phyloP scores from a whole-genome alignment of 495 filamentous ascomycete genomes.

The Wilcoxina mikolae region DNA sequence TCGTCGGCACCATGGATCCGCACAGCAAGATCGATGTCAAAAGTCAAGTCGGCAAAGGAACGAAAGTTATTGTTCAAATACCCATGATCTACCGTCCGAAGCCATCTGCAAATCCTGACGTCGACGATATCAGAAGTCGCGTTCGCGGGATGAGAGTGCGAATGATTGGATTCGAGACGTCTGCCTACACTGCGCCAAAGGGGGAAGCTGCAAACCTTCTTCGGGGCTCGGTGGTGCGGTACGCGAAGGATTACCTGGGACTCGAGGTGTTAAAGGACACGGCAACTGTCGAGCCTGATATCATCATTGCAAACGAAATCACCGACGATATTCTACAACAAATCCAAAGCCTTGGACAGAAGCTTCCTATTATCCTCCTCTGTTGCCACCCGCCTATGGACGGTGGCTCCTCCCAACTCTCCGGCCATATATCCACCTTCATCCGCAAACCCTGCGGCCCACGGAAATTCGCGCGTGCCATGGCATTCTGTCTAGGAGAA shows the following conservation, averaged over 20 bases:
- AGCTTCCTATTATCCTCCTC: background rate
- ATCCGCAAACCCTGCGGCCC: constrained; percentile 46
- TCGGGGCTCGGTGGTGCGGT: constrained; percentile 25
- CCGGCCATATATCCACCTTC: constrained; percentile 12
- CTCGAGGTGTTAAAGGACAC: constrained; percentile 25
- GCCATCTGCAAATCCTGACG: constrained; percentile 3
- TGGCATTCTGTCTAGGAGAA: constrained; percentile 29
- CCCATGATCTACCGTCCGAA: background rate
- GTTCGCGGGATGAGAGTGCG: constrained; percentile 24
- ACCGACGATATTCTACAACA: background rate
- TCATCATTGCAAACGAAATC: constrained; percentile 19
- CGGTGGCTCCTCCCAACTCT: background rate
- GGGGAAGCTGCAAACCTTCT: constrained; percentile 25
- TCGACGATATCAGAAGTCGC: constrained; percentile 17
- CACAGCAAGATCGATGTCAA: constrained; percentile 44
- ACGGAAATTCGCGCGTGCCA: constrained; percentile 48
- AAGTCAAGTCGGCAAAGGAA: constrained; percentile 43
- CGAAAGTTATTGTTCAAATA: constrained; percentile 41
- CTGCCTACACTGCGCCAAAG: background rate
- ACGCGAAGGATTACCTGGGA: constrained; percentile 32
- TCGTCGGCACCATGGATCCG: constrained; percentile 44
- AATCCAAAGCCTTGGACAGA: background rate
- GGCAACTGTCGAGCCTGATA: constrained; percentile 3
- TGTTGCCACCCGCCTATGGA: constrained; percentile 5
- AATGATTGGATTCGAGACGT: constrained; percentile 30